phyloP scores from a whole-genome alignment of 768 basidiomycete genomes.

The Tylopilus subfusipes region DNA sequence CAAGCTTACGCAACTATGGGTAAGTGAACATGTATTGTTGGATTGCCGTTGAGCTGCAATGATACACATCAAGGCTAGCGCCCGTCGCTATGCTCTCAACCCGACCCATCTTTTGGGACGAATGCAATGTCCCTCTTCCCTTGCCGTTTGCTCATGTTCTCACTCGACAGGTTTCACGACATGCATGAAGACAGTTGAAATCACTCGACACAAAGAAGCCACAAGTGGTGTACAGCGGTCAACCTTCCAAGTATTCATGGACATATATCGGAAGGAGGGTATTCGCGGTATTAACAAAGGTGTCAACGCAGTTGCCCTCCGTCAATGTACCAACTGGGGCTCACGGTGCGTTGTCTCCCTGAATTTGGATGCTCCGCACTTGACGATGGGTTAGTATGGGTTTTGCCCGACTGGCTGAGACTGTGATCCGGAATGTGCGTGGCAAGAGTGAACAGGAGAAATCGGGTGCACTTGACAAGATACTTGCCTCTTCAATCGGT shows the following conservation, averaged over 20 bases:
- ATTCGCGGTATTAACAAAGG: slow-evolving; percentile 98
- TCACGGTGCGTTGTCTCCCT: slow-evolving; percentile 56
- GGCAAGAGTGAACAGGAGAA: slow-evolving; percentile 78
- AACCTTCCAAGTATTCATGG: slow-evolving; percentile 91
- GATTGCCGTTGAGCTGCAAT: slow-evolving; percentile 8
- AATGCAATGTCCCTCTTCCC: neutral
- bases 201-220: slow-evolving; percentile 92
- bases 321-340: slow-evolving; percentile 93
- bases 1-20: slow-evolving; percentile 99
- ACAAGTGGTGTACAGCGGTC: slow-evolving; percentile 81
- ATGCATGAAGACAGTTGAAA: slow-evolving; percentile 99
- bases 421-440: slow-evolving; percentile 66
- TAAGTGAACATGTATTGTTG: slow-evolving; percentile 38
- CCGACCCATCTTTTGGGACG: slow-evolving; percentile 15
- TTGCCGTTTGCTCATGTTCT: slow-evolving; percentile 9
- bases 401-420: slow-evolving; percentile 90
- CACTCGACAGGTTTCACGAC: slow-evolving; percentile 82
- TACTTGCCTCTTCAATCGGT: slow-evolving; percentile 81
- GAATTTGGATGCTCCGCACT: neutral
- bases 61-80: slow-evolving; percentile 24
- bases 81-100: slow-evolving; percentile 13
- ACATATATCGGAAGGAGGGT: slow-evolving; percentile 93
- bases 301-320: slow-evolving; percentile 90
- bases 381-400: slow-evolving; percentile 67
- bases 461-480: slow-evolving; percentile 79